Conservation (phyloP, 2,329 filamentous ascomycete species). For the Blastomyces parvus region DNA sequence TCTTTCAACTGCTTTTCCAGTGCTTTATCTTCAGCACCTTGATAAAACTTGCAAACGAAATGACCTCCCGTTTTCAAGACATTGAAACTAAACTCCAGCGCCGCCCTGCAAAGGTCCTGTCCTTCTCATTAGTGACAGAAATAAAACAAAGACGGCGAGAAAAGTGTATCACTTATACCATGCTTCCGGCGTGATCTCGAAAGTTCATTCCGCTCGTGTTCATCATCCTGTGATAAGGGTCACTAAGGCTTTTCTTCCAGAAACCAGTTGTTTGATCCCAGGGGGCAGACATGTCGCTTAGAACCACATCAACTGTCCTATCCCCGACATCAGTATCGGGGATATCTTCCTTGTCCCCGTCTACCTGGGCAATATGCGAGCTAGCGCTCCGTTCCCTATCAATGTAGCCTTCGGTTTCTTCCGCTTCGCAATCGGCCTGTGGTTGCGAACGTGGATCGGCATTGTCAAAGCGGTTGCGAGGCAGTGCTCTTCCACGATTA, state of each 20-base stretch:
- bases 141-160: not conserved
- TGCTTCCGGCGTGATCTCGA: constrained; percentile 83
- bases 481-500: constrained; percentile 45
- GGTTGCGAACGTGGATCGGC: not conserved
- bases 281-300: constrained; percentile 99
- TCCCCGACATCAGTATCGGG: constrained; percentile 10
- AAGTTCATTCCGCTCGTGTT: constrained; percentile 87
- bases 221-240: constrained; percentile 97
- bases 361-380: constrained; percentile 13
- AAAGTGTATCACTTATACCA: constrained; percentile 52
- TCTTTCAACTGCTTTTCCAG: constrained; percentile 65
- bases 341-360: constrained; percentile 24
- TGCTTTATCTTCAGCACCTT: constrained; percentile 73
- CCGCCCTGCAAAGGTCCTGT: constrained; percentile 82
- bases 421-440: constrained; percentile 14
- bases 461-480: constrained; percentile 12
- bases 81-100: constrained; percentile 74
- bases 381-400: constrained; percentile 23
- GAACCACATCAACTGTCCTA: constrained; percentile 73
- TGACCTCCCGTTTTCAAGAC: constrained; percentile 74
- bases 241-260: constrained; percentile 82
- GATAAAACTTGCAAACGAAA: constrained; percentile 97
- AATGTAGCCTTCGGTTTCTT: constrained; percentile 17
- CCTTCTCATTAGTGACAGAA: constrained; percentile 10
- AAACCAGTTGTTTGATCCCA: constrained; percentile 73